phyloP scores from a whole-genome alignment of 192 early-diverging fungal species.

The Helicostylum pulchrum region DNA sequence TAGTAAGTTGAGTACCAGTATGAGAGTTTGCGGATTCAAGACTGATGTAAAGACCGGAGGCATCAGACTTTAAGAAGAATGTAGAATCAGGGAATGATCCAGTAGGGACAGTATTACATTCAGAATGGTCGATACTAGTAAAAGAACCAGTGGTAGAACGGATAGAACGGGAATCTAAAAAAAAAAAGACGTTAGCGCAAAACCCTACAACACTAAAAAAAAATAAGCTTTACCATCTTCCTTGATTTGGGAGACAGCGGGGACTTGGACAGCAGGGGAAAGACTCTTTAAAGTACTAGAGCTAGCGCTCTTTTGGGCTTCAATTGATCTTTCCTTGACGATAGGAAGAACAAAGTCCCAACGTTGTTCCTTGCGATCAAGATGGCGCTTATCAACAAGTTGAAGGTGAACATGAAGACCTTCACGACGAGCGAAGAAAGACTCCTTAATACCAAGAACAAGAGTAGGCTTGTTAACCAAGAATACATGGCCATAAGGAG shows the following conservation, averaged over 20 bases:
- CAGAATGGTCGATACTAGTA: slow-evolving; percentile 15
- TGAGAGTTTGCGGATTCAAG: slow-evolving; percentile 5
- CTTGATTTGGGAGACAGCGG: slow-evolving; percentile 17
- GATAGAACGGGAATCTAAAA: slow-evolving; percentile 21
- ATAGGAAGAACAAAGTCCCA: slow-evolving; percentile 31
- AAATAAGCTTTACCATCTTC: slow-evolving; percentile 13
- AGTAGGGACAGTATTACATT: neutral
- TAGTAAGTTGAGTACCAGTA: slow-evolving; percentile 7
- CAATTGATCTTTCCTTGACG: slow-evolving; percentile 4
- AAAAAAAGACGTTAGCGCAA: neutral
- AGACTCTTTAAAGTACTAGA: neutral
- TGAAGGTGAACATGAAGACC: slow-evolving; percentile 35
- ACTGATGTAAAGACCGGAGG: slow-evolving; percentile 21
- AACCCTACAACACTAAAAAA: neutral
- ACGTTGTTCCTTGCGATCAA: slow-evolving; percentile 32
- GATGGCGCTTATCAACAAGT: slow-evolving; percentile 19
- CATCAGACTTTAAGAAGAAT: slow-evolving; percentile 28
- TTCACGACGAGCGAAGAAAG: slow-evolving; percentile 34
- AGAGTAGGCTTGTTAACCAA: slow-evolving; percentile 10
- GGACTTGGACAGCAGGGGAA: neutral
- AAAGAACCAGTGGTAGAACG: slow-evolving; percentile 9
- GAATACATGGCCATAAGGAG: slow-evolving; percentile 23
- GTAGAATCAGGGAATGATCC: slow-evolving; percentile 23
- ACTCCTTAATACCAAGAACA: slow-evolving; percentile 32
- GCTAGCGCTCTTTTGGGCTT: neutral